Percentiles rank a stretch among this genome's conserved stretches.
phyloP scores from a whole-genome alignment of 495 filamentous ascomycete species.

The Penicillium argentinense region DNA sequence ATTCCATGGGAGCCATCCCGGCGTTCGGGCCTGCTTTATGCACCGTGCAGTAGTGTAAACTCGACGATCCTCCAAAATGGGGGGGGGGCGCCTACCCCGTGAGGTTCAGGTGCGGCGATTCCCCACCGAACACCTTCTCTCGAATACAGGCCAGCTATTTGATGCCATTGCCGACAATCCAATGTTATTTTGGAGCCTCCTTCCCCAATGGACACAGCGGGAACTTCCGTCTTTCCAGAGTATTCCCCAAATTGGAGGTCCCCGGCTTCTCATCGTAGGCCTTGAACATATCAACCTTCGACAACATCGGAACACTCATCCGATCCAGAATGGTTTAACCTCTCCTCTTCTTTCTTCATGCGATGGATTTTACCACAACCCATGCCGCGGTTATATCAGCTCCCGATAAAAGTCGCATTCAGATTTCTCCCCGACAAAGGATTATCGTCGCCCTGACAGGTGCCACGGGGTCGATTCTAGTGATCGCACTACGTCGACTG shows the following conservation, averaged over 20 bases:
- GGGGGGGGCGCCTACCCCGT: background rate
- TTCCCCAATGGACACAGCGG: no score
- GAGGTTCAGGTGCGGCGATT: background rate
- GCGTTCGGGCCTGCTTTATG: no score
- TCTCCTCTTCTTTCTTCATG: no score
- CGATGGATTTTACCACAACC: background rate
- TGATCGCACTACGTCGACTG: conserved; percentile 36
- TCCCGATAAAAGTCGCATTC: background rate
- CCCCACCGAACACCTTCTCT: no score
- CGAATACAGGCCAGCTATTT: no score
- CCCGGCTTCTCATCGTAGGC: background rate
- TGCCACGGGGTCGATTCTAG: conserved; percentile 40
- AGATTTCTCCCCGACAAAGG: conserved; percentile 11
- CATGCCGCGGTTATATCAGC: background rate
- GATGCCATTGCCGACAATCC: no score
- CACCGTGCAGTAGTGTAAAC: no score
- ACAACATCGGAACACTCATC: no score
- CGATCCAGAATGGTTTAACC: no score
- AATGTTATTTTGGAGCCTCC: no score
- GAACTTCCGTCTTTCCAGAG: background rate
- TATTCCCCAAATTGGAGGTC: background rate
- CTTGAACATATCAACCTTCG: no score
- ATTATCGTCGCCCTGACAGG: conserved; percentile 47
- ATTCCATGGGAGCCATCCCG: no score
- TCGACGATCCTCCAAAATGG: background rate